A percentile compares a stretch with the other conserved stretches of the same genome.
Evolutionary conservation across 306 rosid genomes (phyloP).

Genomic region (Adenanthera pavonina): DNA sequence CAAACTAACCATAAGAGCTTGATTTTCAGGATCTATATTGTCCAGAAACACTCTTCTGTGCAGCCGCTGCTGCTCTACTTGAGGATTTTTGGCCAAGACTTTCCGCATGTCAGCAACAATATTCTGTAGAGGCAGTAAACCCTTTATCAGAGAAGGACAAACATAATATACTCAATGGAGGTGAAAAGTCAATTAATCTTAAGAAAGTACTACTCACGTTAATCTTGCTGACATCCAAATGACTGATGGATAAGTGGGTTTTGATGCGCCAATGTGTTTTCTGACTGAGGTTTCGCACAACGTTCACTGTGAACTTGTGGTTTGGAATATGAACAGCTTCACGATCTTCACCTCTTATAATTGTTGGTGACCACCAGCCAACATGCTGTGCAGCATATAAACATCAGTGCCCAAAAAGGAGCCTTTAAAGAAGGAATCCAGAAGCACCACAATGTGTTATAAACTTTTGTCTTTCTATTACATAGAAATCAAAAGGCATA

Average conservation of each 20-base stretch:
- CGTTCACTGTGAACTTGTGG: slow-evolving; percentile 91
- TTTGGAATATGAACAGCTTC: slow-evolving; percentile 98
- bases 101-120: slow-evolving; percentile 98
- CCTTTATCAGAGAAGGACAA: slow-evolving; percentile 21
- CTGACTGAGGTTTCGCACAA: slow-evolving; percentile 88
- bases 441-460: not conserved
- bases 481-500: not conserved
- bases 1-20: slow-evolving; percentile 86
- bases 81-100: slow-evolving; percentile 95
- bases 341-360: slow-evolving; percentile 95
- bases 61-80: slow-evolving; percentile 92
- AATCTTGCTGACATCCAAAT: slow-evolving; percentile 88
- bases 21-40: slow-evolving; percentile 79
- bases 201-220: slow-evolving; percentile 60
- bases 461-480: not conserved
- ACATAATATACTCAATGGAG: slow-evolving; percentile 25
- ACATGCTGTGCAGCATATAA: not conserved
- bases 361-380: slow-evolving; percentile 18
- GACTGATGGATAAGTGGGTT: slow-evolving; percentile 91
- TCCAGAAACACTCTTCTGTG: slow-evolving; percentile 97
- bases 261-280: slow-evolving; percentile 98
- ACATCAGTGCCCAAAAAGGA: not conserved
- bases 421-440: not conserved
- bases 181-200: slow-evolving; percentile 11
- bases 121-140: slow-evolving; percentile 58